A percentile compares a stretch with the other conserved stretches of the same genome.
Evolutionary conservation across 1,284 basidiomycete species (phyloP).

Genomic region (Caloboletus firmus): DNA sequence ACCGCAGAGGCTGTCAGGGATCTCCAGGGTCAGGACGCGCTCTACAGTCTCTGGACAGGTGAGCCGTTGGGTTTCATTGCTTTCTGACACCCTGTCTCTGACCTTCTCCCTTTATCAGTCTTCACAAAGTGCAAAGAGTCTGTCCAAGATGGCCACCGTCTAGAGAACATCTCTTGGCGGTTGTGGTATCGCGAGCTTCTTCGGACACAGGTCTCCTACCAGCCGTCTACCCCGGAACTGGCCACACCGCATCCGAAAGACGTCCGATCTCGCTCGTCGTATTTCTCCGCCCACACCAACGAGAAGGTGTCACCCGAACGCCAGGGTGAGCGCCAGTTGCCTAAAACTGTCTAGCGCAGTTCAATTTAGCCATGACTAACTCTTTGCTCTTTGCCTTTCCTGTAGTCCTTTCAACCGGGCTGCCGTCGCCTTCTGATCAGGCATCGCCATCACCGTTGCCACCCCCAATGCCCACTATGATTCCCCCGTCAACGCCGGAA

Average conservation of each 20-base stretch:
- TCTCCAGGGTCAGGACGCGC: slow-evolving; percentile 63
- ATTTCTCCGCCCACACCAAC: slow-evolving; percentile 18
- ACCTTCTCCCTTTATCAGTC: slow-evolving; percentile 47
- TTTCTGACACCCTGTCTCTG: not conserved
- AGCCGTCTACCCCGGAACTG: slow-evolving; percentile 36
- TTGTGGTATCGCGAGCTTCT: slow-evolving; percentile 74
- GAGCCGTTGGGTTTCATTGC: slow-evolving; percentile 20
- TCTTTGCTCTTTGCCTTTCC: slow-evolving; percentile 16
- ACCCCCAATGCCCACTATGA: slow-evolving; percentile 18
- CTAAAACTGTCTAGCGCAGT: slow-evolving; percentile 10
- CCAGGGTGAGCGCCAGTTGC: slow-evolving; percentile 21
- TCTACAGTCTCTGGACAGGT: slow-evolving; percentile 66
- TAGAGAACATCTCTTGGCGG: slow-evolving; percentile 87
- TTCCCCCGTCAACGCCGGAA: slow-evolving; percentile 31
- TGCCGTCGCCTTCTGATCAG: slow-evolving; percentile 33
- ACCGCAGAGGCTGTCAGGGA: slow-evolving; percentile 62
- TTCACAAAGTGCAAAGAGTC: slow-evolving; percentile 83
- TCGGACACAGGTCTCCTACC: slow-evolving; percentile 30
- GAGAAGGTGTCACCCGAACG: slow-evolving; percentile 14
- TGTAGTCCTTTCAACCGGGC: slow-evolving; percentile 24
- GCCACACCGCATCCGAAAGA: slow-evolving; percentile 28
- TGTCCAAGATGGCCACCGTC: slow-evolving; percentile 70
- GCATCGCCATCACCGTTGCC: slow-evolving; percentile 31
- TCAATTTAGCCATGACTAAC: slow-evolving; percentile 19
- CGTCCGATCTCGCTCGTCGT: slow-evolving; percentile 23